Evolutionary conservation across 2,329 filamentous ascomycete species (phyloP).

Genomic region (Periconia macrospinosa): DNA sequence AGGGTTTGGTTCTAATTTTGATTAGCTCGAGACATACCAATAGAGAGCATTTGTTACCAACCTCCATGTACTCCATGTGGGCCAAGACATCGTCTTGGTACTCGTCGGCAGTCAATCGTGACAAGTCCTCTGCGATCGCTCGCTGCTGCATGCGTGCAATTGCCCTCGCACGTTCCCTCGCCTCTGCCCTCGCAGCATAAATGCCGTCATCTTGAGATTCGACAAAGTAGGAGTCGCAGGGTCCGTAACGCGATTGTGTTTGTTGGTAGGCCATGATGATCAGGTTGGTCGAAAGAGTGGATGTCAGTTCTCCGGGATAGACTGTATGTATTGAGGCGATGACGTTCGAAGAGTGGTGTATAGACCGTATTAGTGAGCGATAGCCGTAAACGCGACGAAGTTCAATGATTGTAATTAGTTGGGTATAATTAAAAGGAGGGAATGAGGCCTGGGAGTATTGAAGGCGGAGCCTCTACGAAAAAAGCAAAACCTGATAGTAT

Average conservation of each 20-base stretch:
- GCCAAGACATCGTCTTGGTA: constrained; percentile 92
- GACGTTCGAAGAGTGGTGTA: too few species aligned
- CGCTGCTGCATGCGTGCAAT: constrained; percentile 83
- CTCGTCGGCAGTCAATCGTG: constrained; percentile 80
- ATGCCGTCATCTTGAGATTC: constrained; percentile 61
- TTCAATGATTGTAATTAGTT: constrained; percentile 62
- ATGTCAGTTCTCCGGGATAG: constrained; percentile 53
- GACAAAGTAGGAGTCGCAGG: constrained; percentile 70
- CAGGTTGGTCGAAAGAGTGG: constrained; percentile 44
- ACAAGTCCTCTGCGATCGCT: constrained; percentile 86
- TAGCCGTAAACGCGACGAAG: constrained; percentile 48
- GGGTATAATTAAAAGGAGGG: constrained; percentile 35
- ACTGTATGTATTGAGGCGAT: constrained; percentile 39
- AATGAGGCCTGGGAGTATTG: constrained; percentile 27
- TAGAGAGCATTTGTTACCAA: constrained; percentile 41
- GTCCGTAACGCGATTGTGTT: constrained; percentile 58
- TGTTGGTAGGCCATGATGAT: constrained; percentile 60
- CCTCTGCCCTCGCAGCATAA: constrained; percentile 62
- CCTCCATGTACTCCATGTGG: constrained; percentile 96
- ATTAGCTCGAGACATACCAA: constrained; percentile 27
- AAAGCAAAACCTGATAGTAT: neutral
- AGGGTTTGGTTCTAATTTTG: constrained; percentile 72
- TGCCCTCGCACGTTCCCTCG: constrained; percentile 75
- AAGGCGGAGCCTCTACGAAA: neutral
- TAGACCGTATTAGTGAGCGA: constrained; percentile 54